These are phyloP conservation scores for Larix sibirica DNA, from an alignment of 83 land plant genomes.

Conservation along the genomic window DNA sequence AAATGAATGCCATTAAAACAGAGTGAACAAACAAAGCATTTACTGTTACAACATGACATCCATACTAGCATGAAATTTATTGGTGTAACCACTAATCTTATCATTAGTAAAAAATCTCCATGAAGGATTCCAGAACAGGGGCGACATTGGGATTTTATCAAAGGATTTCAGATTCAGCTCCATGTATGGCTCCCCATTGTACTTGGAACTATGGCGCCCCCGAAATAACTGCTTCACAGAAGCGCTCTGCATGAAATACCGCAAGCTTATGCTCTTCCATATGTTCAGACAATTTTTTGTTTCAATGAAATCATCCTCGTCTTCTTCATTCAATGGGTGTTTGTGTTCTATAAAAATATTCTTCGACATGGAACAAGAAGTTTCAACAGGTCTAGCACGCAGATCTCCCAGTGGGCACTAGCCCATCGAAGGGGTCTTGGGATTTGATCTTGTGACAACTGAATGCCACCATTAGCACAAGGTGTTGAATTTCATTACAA, in stretches of 20 bases:
- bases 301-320: not conserved
- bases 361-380: not conserved
- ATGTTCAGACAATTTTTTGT: not conserved
- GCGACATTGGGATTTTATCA: not conserved
- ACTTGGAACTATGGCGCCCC: not conserved
- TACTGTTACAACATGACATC: not conserved
- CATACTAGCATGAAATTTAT: conserved; percentile 10
- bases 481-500: too few relatives aligned
- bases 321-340: not conserved
- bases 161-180: not conserved
- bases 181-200: not conserved
- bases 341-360: not conserved
- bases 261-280: not conserved
- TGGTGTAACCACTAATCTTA: not conserved
- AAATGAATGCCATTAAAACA: too few relatives aligned
- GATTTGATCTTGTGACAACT: not conserved
- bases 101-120: conserved; percentile 12
- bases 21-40: not conserved
- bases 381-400: not conserved
- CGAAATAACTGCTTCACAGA: not conserved
- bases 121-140: conserved; percentile 6
- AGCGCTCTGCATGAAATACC: not conserved
- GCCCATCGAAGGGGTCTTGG: not conserved
- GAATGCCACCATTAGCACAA: too few relatives aligned
- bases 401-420: not conserved